These are phyloP conservation scores for Cytospora piceae DNA, from an alignment of 2,329 filamentous ascomycete species.

Conservation along the genomic window DNA sequence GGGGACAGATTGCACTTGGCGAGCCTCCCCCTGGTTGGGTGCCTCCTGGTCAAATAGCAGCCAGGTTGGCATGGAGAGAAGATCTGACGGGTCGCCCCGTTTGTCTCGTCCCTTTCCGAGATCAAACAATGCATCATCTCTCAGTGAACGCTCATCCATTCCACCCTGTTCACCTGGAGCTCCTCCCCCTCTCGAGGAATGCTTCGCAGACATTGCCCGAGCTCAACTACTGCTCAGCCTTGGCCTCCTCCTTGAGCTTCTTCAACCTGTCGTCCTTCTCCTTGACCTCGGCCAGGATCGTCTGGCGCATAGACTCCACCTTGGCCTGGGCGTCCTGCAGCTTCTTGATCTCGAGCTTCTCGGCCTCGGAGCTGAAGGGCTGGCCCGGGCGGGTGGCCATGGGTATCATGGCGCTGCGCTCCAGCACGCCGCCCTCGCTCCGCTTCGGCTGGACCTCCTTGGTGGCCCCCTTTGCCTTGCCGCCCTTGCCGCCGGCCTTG, in stretches of 20 bases:
- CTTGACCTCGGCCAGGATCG: slow-evolving; percentile 63
- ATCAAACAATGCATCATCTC: too few relatives aligned
- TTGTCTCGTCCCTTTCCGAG: neutral
- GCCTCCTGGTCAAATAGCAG: neutral
- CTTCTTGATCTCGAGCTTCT: slow-evolving; percentile 64
- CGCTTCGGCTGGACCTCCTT: slow-evolving; percentile 43
- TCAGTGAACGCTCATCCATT: neutral
- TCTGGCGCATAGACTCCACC: slow-evolving; percentile 63
- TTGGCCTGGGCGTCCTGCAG: slow-evolving; percentile 66
- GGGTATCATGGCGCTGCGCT: slow-evolving; percentile 77
- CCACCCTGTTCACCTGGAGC: neutral
- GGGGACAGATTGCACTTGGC: neutral
- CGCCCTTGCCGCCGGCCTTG: slow-evolving; percentile 45
- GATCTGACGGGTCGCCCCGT: neutral
- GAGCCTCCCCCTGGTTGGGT: neutral
- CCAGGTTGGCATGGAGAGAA: neutral
- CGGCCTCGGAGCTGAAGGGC: slow-evolving; percentile 74
- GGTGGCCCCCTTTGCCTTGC: slow-evolving; percentile 51
- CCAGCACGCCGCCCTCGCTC: slow-evolving; percentile 58
- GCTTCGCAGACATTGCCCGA: slow-evolving; percentile 11
- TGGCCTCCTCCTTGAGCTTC: slow-evolving; percentile 61
- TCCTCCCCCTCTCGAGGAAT: neutral
- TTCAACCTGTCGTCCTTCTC: slow-evolving; percentile 66
- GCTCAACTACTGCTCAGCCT: slow-evolving; percentile 35
- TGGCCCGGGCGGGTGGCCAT: slow-evolving; percentile 66